phyloP scores from a whole-genome alignment of 2,329 filamentous ascomycete genomes.

The Exserohilum turcica region DNA sequence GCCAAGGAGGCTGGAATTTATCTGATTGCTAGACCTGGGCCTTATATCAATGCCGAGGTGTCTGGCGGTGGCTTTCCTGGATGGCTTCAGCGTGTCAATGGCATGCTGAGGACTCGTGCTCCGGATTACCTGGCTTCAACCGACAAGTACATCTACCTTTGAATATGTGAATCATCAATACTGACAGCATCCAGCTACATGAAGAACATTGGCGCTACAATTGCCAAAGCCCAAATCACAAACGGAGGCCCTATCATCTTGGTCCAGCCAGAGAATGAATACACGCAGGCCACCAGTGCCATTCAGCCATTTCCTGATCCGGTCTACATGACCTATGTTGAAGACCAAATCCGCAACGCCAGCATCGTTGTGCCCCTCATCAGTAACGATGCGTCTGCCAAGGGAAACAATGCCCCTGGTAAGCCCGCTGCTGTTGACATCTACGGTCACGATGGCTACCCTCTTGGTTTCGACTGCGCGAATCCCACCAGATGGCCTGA shows the following conservation, averaged over 20 bases:
- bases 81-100: conserved; percentile 74
- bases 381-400: conserved; percentile 70
- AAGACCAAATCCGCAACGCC: conserved; percentile 68
- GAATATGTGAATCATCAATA: background rate
- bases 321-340: conserved; percentile 72
- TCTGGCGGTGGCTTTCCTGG: conserved; percentile 80
- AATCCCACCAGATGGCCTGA: conserved; percentile 67
- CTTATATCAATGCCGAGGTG: conserved; percentile 79
- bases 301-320: conserved; percentile 66
- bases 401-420: conserved; percentile 68
- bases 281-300: conserved; percentile 59
- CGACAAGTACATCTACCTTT: conserved; percentile 58
- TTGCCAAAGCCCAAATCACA: conserved; percentile 79
- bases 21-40: conserved; percentile 70
- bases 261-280: conserved; percentile 83
- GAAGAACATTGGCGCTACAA: conserved; percentile 64
- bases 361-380: conserved; percentile 77
- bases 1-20: conserved; percentile 76
- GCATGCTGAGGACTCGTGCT: conserved; percentile 66
- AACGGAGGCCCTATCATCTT: conserved; percentile 81
- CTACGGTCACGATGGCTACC: conserved; percentile 70
- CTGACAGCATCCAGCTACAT: conserved; percentile 58
- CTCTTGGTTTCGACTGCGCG: conserved; percentile 62
- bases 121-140: conserved; percentile 69
- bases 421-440: conserved; percentile 64